Evolutionary conservation across 345 rosid species (phyloP), one percentile per base, ranked within the genome.

Genomic region (Dipteronia sinensis): DNA sequence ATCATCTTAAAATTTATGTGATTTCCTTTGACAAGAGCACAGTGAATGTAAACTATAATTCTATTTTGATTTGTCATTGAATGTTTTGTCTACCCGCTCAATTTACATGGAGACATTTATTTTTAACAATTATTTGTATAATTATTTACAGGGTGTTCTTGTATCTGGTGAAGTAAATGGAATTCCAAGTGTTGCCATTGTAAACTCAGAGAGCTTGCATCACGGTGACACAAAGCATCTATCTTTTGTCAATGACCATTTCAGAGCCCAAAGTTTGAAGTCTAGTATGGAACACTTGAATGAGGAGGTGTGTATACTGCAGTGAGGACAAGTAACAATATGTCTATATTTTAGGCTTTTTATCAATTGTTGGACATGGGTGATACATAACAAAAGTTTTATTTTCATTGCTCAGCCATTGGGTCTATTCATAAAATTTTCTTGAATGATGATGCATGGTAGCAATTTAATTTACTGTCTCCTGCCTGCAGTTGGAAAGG

Each of bases 221-320:
- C 75, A 81, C 1, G 67, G 74, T 76, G 93, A 88, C 79, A 81
- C 68, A 56, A 88, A 86, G 67, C 87, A 88, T 73, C 77, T 87
- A 69, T 87, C 88, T 80, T 74, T 88, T 73, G 69, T 84, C 81
- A 90, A 85, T 69, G 93, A 87, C 72, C 89, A 69, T 27, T 86
- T 92, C 73, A 92, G 89, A 88, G 90, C 90, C 65, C 83, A 88
- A 83, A 88, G 88, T 69, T 83, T 96, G 71, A 87, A 85, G 86
- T 91, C 93, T 63, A 92, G 98, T 91, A 86, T 96, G 97, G 98
- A 94, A 79, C 92, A 86, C 85, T 85, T 96, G 53, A 93, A 86
- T 81, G 84, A 85, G 82, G 98, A 96, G 99, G 99, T 96, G 83
- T 34, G 77, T 73, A 23, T 65, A 23, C 58, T 65, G 55, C 75